These are phyloP conservation scores for Penicillium sp. DNA, from an alignment of 2,329 filamentous ascomycete genomes.

Conservation along the genomic window DNA sequence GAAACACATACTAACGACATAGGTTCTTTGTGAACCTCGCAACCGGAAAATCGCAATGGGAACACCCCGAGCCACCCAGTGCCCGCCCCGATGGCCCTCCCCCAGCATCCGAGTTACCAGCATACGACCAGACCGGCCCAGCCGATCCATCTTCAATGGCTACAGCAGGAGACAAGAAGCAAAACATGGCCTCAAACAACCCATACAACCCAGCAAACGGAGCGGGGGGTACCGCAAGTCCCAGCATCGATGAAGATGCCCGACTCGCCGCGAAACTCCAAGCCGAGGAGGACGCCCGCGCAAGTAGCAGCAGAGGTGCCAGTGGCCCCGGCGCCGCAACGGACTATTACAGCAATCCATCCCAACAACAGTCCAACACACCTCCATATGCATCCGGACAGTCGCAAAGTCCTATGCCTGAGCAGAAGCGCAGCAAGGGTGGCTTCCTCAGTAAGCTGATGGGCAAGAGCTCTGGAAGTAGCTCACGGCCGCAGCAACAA, in stretches of 20 bases:
- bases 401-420: constrained; percentile 32
- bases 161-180: constrained; percentile 48
- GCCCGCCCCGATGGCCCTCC: constrained; percentile 36
- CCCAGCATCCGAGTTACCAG: constrained; percentile 51
- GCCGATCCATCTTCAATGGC: constrained; percentile 45
- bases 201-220: constrained; percentile 60
- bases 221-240: constrained; percentile 6
- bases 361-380: constrained; percentile 20
- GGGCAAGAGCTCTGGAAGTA: constrained; percentile 46
- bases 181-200: constrained; percentile 70
- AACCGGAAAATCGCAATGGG: constrained; percentile 91
- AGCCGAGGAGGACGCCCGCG: constrained; percentile 76
- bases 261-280: constrained; percentile 76
- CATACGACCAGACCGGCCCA: constrained; percentile 64
- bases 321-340: constrained; percentile 45
- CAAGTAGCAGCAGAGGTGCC: constrained; percentile 32
- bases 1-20: constrained; percentile 11
- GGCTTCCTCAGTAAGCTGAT: constrained; percentile 59
- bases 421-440: constrained; percentile 45
- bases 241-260: constrained; percentile 67
- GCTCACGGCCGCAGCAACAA: constrained; percentile 30
- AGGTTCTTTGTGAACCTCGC: constrained; percentile 91
- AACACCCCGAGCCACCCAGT: constrained; percentile 70
- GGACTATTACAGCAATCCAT: constrained; percentile 50
- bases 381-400: constrained; percentile 8